These are phyloP conservation scores for Turnera subulata DNA, from an alignment of 345 rosid genomes.

Conservation along the genomic window DNA sequence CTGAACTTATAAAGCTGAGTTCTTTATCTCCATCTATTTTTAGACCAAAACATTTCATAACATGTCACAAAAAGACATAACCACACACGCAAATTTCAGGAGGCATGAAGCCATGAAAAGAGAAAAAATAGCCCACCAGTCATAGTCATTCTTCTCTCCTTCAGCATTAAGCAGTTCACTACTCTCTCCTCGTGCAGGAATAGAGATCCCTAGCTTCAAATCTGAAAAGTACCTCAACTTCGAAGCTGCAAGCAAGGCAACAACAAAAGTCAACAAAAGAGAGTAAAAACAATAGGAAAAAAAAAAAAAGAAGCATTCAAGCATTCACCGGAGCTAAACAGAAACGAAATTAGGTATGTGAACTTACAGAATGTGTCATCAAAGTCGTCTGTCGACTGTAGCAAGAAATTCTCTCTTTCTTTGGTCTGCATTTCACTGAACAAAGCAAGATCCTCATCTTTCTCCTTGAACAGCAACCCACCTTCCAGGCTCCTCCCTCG, in stretches of 20 bases:
- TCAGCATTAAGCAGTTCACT: constrained; percentile 81
- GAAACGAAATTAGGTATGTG: constrained; percentile 14
- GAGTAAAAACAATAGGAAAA: constrained; percentile 3
- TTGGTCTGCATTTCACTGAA: constrained; percentile 84
- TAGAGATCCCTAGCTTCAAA: constrained; percentile 55
- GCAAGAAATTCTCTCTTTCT: constrained; percentile 83
- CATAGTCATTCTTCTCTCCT: constrained; percentile 94
- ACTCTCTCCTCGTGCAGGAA: constrained; percentile 83
- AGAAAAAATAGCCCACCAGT: constrained; percentile 58
- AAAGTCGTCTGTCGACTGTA: constrained; percentile 67
- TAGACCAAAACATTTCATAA: constrained; percentile 7
- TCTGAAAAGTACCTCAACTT: constrained; percentile 81
- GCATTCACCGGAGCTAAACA: neutral
- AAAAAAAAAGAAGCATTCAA: constrained; percentile 1
- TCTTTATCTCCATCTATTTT: constrained; percentile 3
- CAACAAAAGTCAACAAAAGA: constrained; percentile 12
- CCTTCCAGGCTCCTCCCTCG: constrained; percentile 76
- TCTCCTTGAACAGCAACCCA: constrained; percentile 52
- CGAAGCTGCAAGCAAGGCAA: constrained; percentile 46
- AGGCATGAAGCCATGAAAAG: neutral
- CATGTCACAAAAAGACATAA: constrained; percentile 1
- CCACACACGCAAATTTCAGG: neutral
- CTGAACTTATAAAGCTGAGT: neutral
- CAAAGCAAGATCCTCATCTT: constrained; percentile 85
- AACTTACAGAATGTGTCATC: constrained; percentile 85